phyloP scores from a whole-genome alignment of 1,139 yeast genomes.

The Yamadazyma diddensiae region DNA sequence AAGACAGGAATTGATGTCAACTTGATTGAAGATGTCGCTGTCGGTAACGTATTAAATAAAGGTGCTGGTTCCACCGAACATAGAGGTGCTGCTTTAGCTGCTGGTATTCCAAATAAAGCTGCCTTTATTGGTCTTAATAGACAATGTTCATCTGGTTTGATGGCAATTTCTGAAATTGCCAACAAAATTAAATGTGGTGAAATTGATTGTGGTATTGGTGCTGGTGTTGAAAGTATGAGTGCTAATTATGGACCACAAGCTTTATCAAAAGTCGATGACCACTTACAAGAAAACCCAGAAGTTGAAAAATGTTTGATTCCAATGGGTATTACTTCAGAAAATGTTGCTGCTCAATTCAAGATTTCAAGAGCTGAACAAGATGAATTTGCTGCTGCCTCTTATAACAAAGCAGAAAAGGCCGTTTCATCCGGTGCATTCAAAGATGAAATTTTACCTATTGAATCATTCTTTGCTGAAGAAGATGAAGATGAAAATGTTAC shows the following conservation, averaged over 20 bases:
- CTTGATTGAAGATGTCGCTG: constrained; percentile 75
- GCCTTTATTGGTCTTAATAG: constrained; percentile 86
- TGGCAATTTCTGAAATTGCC: constrained; percentile 87
- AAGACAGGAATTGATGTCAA: constrained; percentile 61
- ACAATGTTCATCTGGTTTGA: constrained; percentile 92
- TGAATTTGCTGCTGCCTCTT: constrained; percentile 82
- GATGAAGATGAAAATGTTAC: constrained; percentile 46
- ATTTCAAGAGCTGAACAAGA: constrained; percentile 77
- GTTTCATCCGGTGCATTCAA: constrained; percentile 68
- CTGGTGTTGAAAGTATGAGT: constrained; percentile 93
- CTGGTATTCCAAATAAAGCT: constrained; percentile 51
- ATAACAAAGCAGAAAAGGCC: constrained; percentile 77
- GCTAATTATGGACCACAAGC: constrained; percentile 76
- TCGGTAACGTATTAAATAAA: constrained; percentile 84
- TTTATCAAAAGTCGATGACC: constrained; percentile 59
- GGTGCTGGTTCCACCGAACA: constrained; percentile 95
- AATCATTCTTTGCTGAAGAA: constrained; percentile 49
- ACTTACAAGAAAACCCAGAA: constrained; percentile 25
- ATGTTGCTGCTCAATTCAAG: constrained; percentile 46
- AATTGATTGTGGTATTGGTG: constrained; percentile 86
- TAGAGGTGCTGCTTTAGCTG: constrained; percentile 65
- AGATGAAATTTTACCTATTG: constrained; percentile 83
- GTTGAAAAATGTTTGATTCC: constrained; percentile 43
- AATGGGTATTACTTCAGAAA: constrained; percentile 73
- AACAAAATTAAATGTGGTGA: constrained; percentile 84